phyloP scores from a whole-genome alignment of 2,329 filamentous ascomycete genomes.

The Achaetomium macrosporum region DNA sequence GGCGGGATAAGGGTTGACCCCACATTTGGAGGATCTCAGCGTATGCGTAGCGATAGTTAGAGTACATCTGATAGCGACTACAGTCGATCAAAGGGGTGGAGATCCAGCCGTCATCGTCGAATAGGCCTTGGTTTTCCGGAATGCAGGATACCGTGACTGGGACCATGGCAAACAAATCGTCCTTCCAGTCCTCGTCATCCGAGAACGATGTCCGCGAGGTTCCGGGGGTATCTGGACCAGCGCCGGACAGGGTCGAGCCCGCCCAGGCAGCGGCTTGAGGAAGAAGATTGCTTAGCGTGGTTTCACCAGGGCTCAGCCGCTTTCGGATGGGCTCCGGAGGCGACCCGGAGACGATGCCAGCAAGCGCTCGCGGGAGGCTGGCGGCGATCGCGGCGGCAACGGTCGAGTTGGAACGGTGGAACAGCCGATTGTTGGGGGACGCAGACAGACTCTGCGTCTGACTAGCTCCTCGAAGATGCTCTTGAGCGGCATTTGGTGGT shows the following conservation, averaged over 20 bases:
- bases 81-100: conserved; percentile 52
- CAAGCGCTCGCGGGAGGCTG: conserved; percentile 45
- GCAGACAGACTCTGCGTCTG: conserved; percentile 51
- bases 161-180: conserved; percentile 42
- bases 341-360: conserved; percentile 36
- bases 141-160: conserved; percentile 48
- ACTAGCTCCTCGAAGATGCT: conserved; percentile 40
- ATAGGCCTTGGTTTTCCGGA: conserved; percentile 57
- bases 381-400: conserved; percentile 51
- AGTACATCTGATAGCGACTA: conserved; percentile 43
- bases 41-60: conserved; percentile 59
- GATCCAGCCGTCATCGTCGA: conserved; percentile 64
- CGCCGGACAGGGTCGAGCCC: conserved; percentile 38
- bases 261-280: conserved; percentile 49
- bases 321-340: conserved; percentile 41
- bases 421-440: conserved; percentile 50
- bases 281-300: conserved; percentile 49
- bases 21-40: conserved; percentile 65
- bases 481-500: conserved; percentile 45
- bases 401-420: conserved; percentile 50
- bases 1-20: conserved; percentile 54
- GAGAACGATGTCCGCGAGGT: conserved; percentile 47
- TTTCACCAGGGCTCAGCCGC: conserved; percentile 57
- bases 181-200: conserved; percentile 46
- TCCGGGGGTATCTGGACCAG: conserved; percentile 39